Conservation (phyloP, 2,329 filamentous ascomycete species). For the Venturia aucupariae region DNA sequence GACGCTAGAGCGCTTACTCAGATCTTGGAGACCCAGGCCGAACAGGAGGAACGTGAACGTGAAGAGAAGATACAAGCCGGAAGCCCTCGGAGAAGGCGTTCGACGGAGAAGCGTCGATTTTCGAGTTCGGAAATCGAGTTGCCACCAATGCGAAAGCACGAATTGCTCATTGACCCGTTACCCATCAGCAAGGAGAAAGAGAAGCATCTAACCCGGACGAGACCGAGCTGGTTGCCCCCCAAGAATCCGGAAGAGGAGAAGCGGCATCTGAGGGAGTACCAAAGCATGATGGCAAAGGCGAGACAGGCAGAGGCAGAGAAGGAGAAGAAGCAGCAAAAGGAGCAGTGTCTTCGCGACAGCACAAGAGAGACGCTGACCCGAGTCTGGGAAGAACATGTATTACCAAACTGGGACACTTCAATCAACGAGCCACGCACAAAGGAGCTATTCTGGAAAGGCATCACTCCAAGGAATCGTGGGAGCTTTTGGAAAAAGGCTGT, state of each 20-base stretch:
- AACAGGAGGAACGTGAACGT: constrained; percentile 44
- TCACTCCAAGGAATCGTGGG: constrained; percentile 61
- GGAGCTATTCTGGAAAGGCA: constrained; percentile 75
- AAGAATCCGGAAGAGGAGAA: constrained; percentile 87
- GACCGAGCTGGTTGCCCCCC: constrained; percentile 76
- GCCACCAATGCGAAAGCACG: constrained; percentile 60
- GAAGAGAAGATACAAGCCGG: constrained; percentile 46
- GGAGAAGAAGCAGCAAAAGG: constrained; percentile 40
- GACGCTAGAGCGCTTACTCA: constrained; percentile 69
- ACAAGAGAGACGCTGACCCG: constrained; percentile 40
- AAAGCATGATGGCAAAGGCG: constrained; percentile 65
- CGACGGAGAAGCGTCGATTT: constrained; percentile 41
- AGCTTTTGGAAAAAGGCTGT: constrained; percentile 62
- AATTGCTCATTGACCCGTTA: constrained; percentile 76
- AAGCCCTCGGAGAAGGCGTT: constrained; percentile 19
- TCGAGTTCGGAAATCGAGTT: constrained; percentile 41
- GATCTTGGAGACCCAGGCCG: constrained; percentile 70
- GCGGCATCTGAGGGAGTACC: constrained; percentile 76
- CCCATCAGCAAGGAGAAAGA: constrained; percentile 82
- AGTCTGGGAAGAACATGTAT: constrained; percentile 68
- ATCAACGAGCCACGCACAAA: constrained; percentile 59
- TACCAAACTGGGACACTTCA: constrained; percentile 68
- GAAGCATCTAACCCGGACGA: constrained; percentile 65
- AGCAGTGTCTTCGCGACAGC: constrained; percentile 43
- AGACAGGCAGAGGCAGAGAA: constrained; percentile 46